Conservation (phyloP, 352 stramenopile species). For the Globisporangium megalacanthum region DNA sequence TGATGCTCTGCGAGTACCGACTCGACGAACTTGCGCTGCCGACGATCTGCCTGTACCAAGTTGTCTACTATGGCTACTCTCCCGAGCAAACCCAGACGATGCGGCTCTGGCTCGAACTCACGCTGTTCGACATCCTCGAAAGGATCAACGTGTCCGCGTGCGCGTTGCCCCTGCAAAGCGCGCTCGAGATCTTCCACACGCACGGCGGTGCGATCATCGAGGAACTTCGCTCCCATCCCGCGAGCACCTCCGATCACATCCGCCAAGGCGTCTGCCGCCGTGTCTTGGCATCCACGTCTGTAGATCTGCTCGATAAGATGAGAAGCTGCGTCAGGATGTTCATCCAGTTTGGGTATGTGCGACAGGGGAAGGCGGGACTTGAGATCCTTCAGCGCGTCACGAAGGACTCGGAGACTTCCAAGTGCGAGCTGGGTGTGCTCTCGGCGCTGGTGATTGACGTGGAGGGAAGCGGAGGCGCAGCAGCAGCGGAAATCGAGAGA, state of each 20-base stretch:
- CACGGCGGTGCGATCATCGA: slow-evolving; percentile 31
- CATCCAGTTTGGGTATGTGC: slow-evolving; percentile 45
- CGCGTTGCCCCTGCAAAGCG: slow-evolving; percentile 41
- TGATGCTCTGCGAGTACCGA: slow-evolving; percentile 24
- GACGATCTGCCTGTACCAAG: slow-evolving; percentile 41
- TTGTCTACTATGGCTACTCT: slow-evolving; percentile 37
- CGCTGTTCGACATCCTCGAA: slow-evolving; percentile 41
- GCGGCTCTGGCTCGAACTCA: slow-evolving; percentile 54
- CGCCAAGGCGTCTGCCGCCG: slow-evolving; percentile 7
- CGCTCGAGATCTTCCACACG: slow-evolving; percentile 43
- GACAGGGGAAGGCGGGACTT: slow-evolving; percentile 51
- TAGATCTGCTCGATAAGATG: slow-evolving; percentile 29
- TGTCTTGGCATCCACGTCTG: slow-evolving; percentile 5
- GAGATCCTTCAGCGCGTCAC: slow-evolving; percentile 26
- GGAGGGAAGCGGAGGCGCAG: slow-evolving; percentile 23
- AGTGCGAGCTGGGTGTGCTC: slow-evolving; percentile 9
- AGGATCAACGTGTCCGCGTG: slow-evolving; percentile 33
- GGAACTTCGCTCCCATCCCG: slow-evolving; percentile 30
- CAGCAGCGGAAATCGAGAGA: slow-evolving; percentile 14
- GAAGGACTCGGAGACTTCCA: neutral
- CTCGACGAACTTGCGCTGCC: slow-evolving; percentile 33
- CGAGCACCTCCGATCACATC: neutral
- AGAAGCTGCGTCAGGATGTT: slow-evolving; percentile 24
- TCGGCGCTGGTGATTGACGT: slow-evolving; percentile 28
- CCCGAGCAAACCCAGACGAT: slow-evolving; percentile 24